Evolutionary conservation across 805 yeast genomes (phyloP).

Genomic region (Wickerhamomyces tratensis): DNA sequence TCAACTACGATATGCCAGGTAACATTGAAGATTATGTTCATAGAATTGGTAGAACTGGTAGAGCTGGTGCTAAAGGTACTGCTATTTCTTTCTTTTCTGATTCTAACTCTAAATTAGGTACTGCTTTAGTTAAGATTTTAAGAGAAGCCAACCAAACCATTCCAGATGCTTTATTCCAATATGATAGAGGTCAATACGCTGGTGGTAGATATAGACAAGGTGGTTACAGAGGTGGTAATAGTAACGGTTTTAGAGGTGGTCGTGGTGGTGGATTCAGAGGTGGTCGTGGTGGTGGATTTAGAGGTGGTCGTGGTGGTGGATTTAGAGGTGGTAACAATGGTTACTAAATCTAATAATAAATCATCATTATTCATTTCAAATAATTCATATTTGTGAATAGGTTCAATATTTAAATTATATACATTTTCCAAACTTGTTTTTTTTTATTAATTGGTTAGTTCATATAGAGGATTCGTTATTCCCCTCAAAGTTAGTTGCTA

Average conservation of each 20-base stretch:
- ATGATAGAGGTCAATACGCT: slow-evolving; percentile 68
- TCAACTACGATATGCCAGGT: slow-evolving; percentile 96
- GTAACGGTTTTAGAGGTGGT: slow-evolving; percentile 21
- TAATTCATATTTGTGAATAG: too few species aligned
- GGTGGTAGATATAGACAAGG: slow-evolving; percentile 48
- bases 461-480: too few species aligned
- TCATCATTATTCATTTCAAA: too few species aligned
- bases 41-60: slow-evolving; percentile 52
- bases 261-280: slow-evolving; percentile 26
- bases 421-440: too few species aligned
- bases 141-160: slow-evolving; percentile 91
- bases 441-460: too few species aligned
- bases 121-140: slow-evolving; percentile 80
- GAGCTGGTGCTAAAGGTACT: slow-evolving; percentile 96
- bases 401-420: too few species aligned
- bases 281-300: slow-evolving; percentile 21
- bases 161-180: slow-evolving; percentile 69
- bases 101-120: slow-evolving; percentile 80
- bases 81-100: slow-evolving; percentile 92
- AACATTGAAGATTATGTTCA: slow-evolving; percentile 90
- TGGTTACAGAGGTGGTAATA: slow-evolving; percentile 42
- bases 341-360: too few species aligned
- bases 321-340: slow-evolving; percentile 9
- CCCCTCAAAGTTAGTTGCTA: too few species aligned
- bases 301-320: slow-evolving; percentile 24